Evolutionary conservation across 78 protist species (phyloP), one percentile per base, ranked within the genome.

Genomic region (Trichosphaerium sp.): DNA sequence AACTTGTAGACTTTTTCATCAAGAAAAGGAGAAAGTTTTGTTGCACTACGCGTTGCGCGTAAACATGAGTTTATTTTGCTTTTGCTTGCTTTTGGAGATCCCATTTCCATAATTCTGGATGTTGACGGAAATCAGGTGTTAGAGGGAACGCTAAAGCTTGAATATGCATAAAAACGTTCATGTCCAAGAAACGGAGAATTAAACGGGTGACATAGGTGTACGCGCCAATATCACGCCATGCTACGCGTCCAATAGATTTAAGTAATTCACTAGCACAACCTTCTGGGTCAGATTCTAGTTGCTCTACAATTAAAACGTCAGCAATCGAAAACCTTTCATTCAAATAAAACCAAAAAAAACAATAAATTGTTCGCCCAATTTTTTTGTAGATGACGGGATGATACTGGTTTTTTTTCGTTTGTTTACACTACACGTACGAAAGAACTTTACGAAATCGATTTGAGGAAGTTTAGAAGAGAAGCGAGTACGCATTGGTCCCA

Each of bases 401-500:
- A n/a, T n/a, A n/a, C n/a, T n/a, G n/a, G n/a, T n/a, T n/a, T n/a
- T n/a, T n/a, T n/a, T n/a, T n/a, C n/a, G n/a, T n/a, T n/a, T n/a
- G n/a, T 73, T 74, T 44, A 67, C 80, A 39, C 75, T 67, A 21
- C 65, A 67, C 14, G 70, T 48, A 14, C 67, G 71, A 68, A 74
- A 74, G 80, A 74, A 74, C 35, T 49, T 74, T 25, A 74, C 65
- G 38, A 54, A 48, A 23, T 57, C 40, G 34, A 74, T 57, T 54
- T 74, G 65, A 42, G 80, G 80, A 59, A 62, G 70, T 28, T 63
- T 74, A 39, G 65, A 73, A 55, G 65, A 74, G 47, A 74, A 74
- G 72, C 67, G 56, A 49, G 80, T 74, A 49, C 49, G 69, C n/a
- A 74, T 74, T 74, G 80, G 80, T 28, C 80, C 80, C 37, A 62